phyloP scores from a whole-genome alignment of 768 basidiomycete species.

The Chalciporus pseudorubinellus region DNA sequence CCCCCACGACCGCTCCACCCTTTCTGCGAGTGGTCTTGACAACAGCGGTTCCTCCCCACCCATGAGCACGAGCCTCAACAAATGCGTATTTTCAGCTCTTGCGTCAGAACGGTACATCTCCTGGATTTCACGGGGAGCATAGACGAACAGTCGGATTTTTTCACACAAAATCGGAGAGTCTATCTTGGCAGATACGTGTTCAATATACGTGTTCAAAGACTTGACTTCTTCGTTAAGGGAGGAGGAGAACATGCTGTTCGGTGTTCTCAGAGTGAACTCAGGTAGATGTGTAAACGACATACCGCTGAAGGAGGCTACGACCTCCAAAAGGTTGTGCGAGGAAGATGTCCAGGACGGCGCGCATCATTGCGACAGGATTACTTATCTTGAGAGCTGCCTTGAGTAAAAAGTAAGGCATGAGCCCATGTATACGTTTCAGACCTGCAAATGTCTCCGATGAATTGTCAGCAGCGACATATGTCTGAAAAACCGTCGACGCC shows the following conservation, averaged over 20 bases:
- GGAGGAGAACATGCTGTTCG: slow-evolving; percentile 87
- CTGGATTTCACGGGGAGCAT: slow-evolving; percentile 87
- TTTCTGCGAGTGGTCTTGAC: slow-evolving; percentile 73
- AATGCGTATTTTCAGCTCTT: slow-evolving; percentile 65
- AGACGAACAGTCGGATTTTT: slow-evolving; percentile 83
- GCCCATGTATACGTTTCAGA: slow-evolving; percentile 88
- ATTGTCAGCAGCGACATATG: slow-evolving; percentile 89
- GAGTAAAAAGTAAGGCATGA: slow-evolving; percentile 98
- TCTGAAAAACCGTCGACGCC: slow-evolving; percentile 95
- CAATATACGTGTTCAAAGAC: slow-evolving; percentile 81
- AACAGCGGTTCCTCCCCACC: slow-evolving; percentile 74
- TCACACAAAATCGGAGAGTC: slow-evolving; percentile 86
- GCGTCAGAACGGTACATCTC: slow-evolving; percentile 78
- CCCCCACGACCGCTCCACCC: slow-evolving; percentile 71
- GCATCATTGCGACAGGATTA: slow-evolving; percentile 95
- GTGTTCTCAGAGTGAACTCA: slow-evolving; percentile 1
- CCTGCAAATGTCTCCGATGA: slow-evolving; percentile 86
- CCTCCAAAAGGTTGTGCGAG: slow-evolving; percentile 97
- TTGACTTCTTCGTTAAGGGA: slow-evolving; percentile 89
- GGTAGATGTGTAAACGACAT: slow-evolving; percentile 5
- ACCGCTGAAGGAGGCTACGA: slow-evolving; percentile 87
- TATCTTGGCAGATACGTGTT: slow-evolving; percentile 82
- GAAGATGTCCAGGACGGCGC: slow-evolving; percentile 89
- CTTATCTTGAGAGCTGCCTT: slow-evolving; percentile 89
- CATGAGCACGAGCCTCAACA: slow-evolving; percentile 78